Percentiles rank a stretch among this genome's conserved stretches.
phyloP scores from a whole-genome alignment of 108 stramenopile genomes.

The Nitzschia palea region DNA sequence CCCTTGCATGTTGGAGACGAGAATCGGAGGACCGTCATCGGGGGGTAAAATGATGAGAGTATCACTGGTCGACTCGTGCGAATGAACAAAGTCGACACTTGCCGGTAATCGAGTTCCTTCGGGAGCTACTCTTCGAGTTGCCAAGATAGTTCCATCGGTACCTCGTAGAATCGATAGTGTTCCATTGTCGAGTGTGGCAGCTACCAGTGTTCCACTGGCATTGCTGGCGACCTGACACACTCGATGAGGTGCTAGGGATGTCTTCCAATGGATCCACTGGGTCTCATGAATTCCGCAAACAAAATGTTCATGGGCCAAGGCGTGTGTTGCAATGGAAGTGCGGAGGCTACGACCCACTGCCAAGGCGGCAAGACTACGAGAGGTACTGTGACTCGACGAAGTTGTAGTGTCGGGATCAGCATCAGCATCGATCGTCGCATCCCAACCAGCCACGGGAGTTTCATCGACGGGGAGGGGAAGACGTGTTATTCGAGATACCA shows the following conservation, averaged over 20 bases:
- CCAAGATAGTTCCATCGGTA: slow-evolving; percentile 58
- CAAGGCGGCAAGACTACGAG: not conserved
- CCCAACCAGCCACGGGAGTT: slow-evolving; percentile 23
- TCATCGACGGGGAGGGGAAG: slow-evolving; percentile 10
- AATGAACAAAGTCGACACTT: slow-evolving; percentile 12
- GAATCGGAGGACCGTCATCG: slow-evolving; percentile 33
- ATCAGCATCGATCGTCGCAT: slow-evolving; percentile 25
- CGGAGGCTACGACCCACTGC: not conserved
- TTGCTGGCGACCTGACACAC: slow-evolving; percentile 53
- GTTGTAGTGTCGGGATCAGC: not conserved
- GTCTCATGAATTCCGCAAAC: slow-evolving; percentile 28
- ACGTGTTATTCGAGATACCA: slow-evolving; percentile 4
- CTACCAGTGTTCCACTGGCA: slow-evolving; percentile 54
- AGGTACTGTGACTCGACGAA: not conserved
- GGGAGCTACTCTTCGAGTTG: slow-evolving; percentile 50
- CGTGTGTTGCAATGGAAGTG: slow-evolving; percentile 28
- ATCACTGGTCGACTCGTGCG: slow-evolving; percentile 5
- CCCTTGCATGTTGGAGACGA: slow-evolving; percentile 75
- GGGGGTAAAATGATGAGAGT: slow-evolving; percentile 36
- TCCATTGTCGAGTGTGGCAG: slow-evolving; percentile 51
- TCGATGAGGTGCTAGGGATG: slow-evolving; percentile 43
- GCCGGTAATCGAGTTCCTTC: slow-evolving; percentile 22
- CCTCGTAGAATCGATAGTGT: slow-evolving; percentile 64
- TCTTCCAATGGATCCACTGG: slow-evolving; percentile 45
- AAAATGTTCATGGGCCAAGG: slow-evolving; percentile 17